Percentiles rank a stretch among this genome's conserved stretches.
These are phyloP conservation scores for Aspergillus saccharolyticus DNA, from an alignment of 495 filamentous ascomycete species.

Conservation along the genomic window DNA sequence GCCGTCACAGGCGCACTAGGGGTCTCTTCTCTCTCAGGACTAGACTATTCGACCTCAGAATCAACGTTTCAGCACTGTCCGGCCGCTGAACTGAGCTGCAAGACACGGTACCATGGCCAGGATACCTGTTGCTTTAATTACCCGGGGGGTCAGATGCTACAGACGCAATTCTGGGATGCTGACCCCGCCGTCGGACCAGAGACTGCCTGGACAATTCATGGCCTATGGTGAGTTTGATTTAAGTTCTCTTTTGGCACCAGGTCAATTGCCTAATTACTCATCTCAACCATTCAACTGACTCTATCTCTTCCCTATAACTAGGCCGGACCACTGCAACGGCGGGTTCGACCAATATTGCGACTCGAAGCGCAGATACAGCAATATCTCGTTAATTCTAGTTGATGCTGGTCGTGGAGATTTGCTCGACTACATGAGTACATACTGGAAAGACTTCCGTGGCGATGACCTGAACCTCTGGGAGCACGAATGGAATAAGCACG, in stretches of 20 bases:
- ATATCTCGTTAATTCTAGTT: constrained; percentile 63
- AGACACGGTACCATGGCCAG: constrained; percentile 48
- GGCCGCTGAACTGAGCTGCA: constrained; percentile 52
- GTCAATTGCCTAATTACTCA: not conserved
- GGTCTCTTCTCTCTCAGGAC: constrained; percentile 22
- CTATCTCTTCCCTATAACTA: constrained; percentile 11
- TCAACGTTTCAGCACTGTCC: constrained; percentile 34
- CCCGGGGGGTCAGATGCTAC: constrained; percentile 71
- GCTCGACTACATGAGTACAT: constrained; percentile 68
- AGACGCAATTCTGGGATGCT: constrained; percentile 87
- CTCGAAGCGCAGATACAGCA: constrained; percentile 58
- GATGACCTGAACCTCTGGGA: constrained; percentile 69
- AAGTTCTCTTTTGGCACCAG: too few species aligned
- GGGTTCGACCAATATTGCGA: constrained; percentile 73
- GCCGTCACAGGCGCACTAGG: constrained; percentile 32
- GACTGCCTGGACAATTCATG: constrained; percentile 83
- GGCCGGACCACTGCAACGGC: constrained; percentile 85
- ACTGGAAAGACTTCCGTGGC: constrained; percentile 67
- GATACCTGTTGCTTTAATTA: constrained; percentile 80
- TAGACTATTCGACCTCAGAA: constrained; percentile 7
- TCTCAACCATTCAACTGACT: constrained; percentile 1
- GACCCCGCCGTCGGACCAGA: constrained; percentile 63
- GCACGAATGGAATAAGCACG: constrained; percentile 88
- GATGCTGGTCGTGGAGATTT: constrained; percentile 57
- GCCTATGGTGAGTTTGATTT: constrained; percentile 56